Conservation (phyloP, 352 stramenopile species). For the Globisporangium takayamanum region DNA sequence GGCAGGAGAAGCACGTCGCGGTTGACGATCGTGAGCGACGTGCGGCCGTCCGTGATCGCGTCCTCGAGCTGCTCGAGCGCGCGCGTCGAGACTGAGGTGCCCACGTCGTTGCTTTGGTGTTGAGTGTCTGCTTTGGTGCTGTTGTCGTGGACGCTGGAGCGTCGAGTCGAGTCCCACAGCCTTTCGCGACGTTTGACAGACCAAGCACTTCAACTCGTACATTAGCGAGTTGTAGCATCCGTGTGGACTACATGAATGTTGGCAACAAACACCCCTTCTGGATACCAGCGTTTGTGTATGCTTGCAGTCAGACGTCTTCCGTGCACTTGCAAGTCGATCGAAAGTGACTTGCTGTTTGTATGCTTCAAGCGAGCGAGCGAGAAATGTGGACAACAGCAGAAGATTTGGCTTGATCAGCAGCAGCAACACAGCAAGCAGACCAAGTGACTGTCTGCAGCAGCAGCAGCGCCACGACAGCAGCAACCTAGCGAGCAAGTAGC, state of each 20-base stretch:
- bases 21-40: constrained; percentile 22
- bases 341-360: no score
- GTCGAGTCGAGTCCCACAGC: no score
- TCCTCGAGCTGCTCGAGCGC: constrained; percentile 32
- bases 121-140: no score
- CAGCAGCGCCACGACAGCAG: not conserved
- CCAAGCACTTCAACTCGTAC: constrained; percentile 4
- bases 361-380: no score
- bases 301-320: no score
- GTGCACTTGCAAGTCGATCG: no score
- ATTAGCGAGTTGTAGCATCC: not conserved
- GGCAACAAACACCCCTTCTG: not conserved
- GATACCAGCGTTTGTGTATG: not conserved
- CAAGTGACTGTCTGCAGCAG: no score
- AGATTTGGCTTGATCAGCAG: constrained; percentile 6
- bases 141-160: no score
- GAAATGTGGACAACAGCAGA: not conserved
- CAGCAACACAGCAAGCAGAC: no score
- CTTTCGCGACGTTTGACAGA: not conserved
- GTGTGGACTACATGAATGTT: not conserved
- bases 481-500: no score
- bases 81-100: constrained; percentile 28
- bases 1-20: constrained; percentile 42
- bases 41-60: constrained; percentile 16
- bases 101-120: constrained; percentile 14